Base-by-base conservation (phyloP, 108 stramenopile genomes). In the Mayamaea pseudoterrestris region DNA sequence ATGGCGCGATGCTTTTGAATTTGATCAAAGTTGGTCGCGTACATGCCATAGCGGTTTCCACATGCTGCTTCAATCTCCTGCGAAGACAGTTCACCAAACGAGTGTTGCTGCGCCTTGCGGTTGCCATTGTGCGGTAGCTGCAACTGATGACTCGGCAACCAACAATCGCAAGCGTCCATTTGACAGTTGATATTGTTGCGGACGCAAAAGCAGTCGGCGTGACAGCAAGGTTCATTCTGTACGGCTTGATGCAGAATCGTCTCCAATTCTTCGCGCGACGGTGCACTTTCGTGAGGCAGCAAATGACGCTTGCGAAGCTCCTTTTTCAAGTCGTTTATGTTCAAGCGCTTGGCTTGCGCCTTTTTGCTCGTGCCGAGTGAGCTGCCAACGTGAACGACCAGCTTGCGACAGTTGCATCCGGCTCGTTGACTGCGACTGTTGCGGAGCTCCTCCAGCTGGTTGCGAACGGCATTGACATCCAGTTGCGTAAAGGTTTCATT, bases 141-240 rank as follows among this genome's bases (percentile, higher is more conserved):
- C 27, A 50, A 48, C 22, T 74, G 73, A 75, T 83, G 86, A 25
- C 71, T 67, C 8, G 67, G 65, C 52, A 78, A 71, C 82, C 87
- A 83, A 58, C 87, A 90, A 5, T 65, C 65, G 49, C 87, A 90
- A 13, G 76, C 75, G 56, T 90, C 87, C 1, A 77, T 69, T 65
- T 90, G 87, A 53, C 87, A 90, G n/a, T 67, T 72, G 34, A 90
- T 69, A 8, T 83, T 83, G 42, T 71, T 73, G 30, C 58, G 58
- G 16, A 66, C 44, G 48, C 87, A 90, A 35, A 78, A 78, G 44
- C 87, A 90, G 36, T 82, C 78, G 2, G 67, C 57, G 1, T 44
- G 44, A 57, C 87, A 89, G 50, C 87, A 89, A 16, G 81, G 74
- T 55, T 89, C 76, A 7, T 65, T 55, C 35, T 73, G 77, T 24